Evolutionary conservation across 2,329 filamentous ascomycete genomes (phyloP).

Genomic region (Cordyceps tenuipes): DNA sequence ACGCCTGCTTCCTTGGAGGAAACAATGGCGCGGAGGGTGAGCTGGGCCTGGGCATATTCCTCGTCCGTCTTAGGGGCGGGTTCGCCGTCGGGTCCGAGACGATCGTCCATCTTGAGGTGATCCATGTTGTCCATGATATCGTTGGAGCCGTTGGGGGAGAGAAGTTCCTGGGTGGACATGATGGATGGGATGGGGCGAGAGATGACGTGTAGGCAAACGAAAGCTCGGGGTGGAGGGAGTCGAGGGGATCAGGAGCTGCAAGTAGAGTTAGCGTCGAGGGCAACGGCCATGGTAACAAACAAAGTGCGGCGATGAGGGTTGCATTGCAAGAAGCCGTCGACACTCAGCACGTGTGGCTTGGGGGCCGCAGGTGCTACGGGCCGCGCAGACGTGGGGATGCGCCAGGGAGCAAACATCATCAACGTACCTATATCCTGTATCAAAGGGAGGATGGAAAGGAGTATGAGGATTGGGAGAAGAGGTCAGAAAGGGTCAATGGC

Average conservation of each 20-base stretch:
- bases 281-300: background rate
- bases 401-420: slow-evolving; percentile 1
- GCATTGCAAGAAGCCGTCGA: background rate
- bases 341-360: slow-evolving; percentile 9
- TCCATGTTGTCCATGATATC: slow-evolving; percentile 54
- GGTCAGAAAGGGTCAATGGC: slow-evolving; percentile 20
- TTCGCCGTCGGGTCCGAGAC: slow-evolving; percentile 66
- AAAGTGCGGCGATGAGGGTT: background rate
- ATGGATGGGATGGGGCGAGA: slow-evolving; percentile 17
- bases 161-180: slow-evolving; percentile 58
- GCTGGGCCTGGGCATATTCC: slow-evolving; percentile 85
- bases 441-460: background rate
- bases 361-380: background rate
- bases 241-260: background rate
- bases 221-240: background rate
- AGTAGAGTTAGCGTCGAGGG: background rate
- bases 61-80: slow-evolving; percentile 85
- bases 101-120: slow-evolving; percentile 58
- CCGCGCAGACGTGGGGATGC: background rate
- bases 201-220: slow-evolving; percentile 1
- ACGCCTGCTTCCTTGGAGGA: slow-evolving; percentile 98
- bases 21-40: slow-evolving; percentile 94
- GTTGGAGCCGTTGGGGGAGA: slow-evolving; percentile 48
- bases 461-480: background rate
- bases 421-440: slow-evolving; percentile 8